Percentiles rank a stretch among this genome's conserved stretches.
Evolutionary conservation across 345 rosid species (phyloP).

Genomic region (Cardamine chenopodiifolia): DNA sequence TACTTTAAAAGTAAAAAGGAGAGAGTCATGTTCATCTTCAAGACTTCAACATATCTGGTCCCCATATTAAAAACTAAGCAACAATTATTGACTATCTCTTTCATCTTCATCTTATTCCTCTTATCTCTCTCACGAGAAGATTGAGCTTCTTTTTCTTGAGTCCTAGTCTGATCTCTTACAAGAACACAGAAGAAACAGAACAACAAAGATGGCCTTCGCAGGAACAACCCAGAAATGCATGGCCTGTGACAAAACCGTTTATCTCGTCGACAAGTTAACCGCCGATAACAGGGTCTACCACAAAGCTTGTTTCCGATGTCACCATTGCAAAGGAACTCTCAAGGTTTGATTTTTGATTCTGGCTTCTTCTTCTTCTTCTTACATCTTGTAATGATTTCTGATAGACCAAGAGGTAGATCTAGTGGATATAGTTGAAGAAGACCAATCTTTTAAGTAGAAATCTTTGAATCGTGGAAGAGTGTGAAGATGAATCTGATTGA

Average conservation of each 20-base stretch:
- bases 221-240: slow-evolving; percentile 99
- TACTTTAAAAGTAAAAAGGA: slow-evolving; percentile 3
- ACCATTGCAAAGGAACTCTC: slow-evolving; percentile 99
- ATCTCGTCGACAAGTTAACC: slow-evolving; percentile 91
- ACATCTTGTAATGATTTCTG: not conserved
- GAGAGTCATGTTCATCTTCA: slow-evolving; percentile 35
- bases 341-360: slow-evolving; percentile 52
- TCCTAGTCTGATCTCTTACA: slow-evolving; percentile 28
- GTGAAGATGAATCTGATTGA: slow-evolving; percentile 14
- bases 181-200: not conserved
- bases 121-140: slow-evolving; percentile 4
- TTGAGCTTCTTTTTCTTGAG: slow-evolving; percentile 5
- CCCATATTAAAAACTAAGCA: slow-evolving; percentile 36
- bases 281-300: slow-evolving; percentile 94
- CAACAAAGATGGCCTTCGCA: slow-evolving; percentile 80
- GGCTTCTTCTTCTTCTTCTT: not conserved
- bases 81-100: slow-evolving; percentile 40
- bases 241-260: slow-evolving; percentile 98
- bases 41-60: slow-evolving; percentile 37
- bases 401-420: slow-evolving; percentile 26
- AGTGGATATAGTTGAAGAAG: not conserved
- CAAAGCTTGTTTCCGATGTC: slow-evolving; percentile 98
- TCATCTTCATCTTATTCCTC: slow-evolving; percentile 26
- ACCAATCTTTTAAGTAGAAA: not conserved
- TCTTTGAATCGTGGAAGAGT: slow-evolving; percentile 1